phyloP scores from a whole-genome alignment of 495 filamentous ascomycete species.

The Penicillium macrosclerotiorum region DNA sequence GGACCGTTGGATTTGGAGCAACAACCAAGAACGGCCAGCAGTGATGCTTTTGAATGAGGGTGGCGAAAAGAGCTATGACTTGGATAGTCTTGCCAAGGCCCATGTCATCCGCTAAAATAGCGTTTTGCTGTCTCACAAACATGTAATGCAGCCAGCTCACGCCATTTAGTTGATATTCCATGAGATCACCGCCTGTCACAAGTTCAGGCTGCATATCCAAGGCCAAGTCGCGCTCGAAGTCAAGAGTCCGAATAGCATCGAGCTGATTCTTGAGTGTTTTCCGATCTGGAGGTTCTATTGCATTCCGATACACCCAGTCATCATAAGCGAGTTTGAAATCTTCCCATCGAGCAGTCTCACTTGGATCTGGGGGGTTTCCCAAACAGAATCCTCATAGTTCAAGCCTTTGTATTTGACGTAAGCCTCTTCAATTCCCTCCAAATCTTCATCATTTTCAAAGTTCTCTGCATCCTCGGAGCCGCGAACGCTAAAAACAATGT shows the following conservation, averaged over 20 bases:
- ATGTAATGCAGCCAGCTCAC: conserved; percentile 97
- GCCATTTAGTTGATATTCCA: conserved; percentile 92
- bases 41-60: conserved; percentile 72
- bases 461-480: conserved; percentile 47
- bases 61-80: conserved; percentile 77
- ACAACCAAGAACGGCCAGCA: conserved; percentile 94
- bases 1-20: conserved; percentile 89
- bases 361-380: conserved; percentile 79
- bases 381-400: conserved; percentile 86
- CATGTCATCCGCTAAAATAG: conserved; percentile 99
- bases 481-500: conserved; percentile 81
- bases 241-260: conserved; percentile 53
- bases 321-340: conserved; percentile 80
- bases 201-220: conserved; percentile 70
- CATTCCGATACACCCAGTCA: conserved; percentile 75
- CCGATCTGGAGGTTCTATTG: conserved; percentile 57
- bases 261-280: conserved; percentile 59
- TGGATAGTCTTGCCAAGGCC: conserved; percentile 98
- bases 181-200: conserved; percentile 75
- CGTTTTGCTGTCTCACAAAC: conserved; percentile 75
- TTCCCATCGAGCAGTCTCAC: conserved; percentile 67
- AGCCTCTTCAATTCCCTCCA: conserved; percentile 51
- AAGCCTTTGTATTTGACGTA: conserved; percentile 93
- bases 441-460: conserved; percentile 38
- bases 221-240: conserved; percentile 65